phyloP scores from a whole-genome alignment of 2,329 filamentous ascomycete genomes.

The Chrysoporthe deuterocubensis region DNA sequence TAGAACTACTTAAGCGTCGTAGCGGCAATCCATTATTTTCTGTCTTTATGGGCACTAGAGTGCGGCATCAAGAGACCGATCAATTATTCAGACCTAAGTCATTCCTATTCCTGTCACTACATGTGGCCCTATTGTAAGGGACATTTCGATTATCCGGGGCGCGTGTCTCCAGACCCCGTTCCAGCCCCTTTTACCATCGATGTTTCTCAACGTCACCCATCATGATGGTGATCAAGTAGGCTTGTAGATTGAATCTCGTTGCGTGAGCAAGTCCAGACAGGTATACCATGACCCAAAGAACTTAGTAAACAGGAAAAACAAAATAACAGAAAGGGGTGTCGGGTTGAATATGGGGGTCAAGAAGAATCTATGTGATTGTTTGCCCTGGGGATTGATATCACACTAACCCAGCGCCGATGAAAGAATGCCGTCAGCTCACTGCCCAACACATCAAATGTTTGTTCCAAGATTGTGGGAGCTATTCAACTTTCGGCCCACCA shows the following conservation, averaged over 20 bases:
- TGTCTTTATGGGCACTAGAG: background rate
- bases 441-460: background rate
- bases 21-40: background rate
- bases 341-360: background rate
- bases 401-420: background rate
- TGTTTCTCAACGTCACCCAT: background rate
- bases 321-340: constrained; percentile 11
- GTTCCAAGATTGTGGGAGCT: background rate
- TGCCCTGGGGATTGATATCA: background rate
- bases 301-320: background rate
- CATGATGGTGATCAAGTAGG: background rate
- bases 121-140: background rate
- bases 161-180: background rate
- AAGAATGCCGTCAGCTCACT: background rate
- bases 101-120: background rate
- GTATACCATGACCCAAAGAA: constrained; percentile 18
- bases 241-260: constrained; percentile 5
- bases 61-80: background rate
- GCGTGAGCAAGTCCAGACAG: constrained; percentile 21
- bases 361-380: background rate
- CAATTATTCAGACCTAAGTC: background rate
- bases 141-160: background rate
- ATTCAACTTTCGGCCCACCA: constrained; percentile 26
- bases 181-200: background rate
- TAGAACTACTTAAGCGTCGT: background rate